A percentile compares a stretch with the other conserved stretches of the same genome.
phyloP scores from a whole-genome alignment of 768 basidiomycete species.

The Daedalea quercina region DNA sequence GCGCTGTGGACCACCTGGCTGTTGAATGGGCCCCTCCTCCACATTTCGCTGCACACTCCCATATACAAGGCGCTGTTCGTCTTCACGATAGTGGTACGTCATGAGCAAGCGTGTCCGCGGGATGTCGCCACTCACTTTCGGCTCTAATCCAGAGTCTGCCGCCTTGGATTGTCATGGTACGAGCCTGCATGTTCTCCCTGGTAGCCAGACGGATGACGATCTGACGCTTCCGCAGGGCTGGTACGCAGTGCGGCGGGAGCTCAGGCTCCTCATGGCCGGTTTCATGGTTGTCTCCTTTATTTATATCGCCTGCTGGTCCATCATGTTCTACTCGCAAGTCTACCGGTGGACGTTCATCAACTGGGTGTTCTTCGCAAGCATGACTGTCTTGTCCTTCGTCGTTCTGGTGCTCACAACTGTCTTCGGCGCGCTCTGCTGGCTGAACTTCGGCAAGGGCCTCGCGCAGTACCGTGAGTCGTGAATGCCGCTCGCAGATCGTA shows the following conservation, averaged over 20 bases:
- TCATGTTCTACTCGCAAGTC: constrained; percentile 23
- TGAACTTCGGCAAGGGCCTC: constrained; percentile 50
- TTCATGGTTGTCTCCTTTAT: constrained; percentile 38
- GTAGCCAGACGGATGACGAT: too few relatives aligned
- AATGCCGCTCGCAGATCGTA: not conserved
- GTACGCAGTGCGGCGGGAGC: constrained; percentile 44
- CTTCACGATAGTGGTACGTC: constrained; percentile 36
- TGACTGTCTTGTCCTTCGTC: constrained; percentile 35
- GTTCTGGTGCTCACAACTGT: constrained; percentile 30
- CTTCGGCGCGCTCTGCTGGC: constrained; percentile 42
- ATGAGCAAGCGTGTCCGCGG: not conserved
- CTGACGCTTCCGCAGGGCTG: constrained; percentile 35
- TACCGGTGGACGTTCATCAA: constrained; percentile 24
- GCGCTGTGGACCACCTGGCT: constrained; percentile 54
- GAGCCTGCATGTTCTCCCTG: constrained; percentile 2
- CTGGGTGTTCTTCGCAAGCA: constrained; percentile 47
- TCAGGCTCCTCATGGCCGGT: constrained; percentile 30
- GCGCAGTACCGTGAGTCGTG: constrained; percentile 44
- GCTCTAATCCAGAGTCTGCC: constrained; percentile 32
- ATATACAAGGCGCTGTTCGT: constrained; percentile 42
- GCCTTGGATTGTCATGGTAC: constrained; percentile 49
- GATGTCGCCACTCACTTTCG: not conserved
- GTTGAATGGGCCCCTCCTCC: constrained; percentile 36
- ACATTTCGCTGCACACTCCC: constrained; percentile 33
- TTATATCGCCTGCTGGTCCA: constrained; percentile 22